phyloP scores from a whole-genome alignment of 306 rosid genomes.

The Dryas drummondii region DNA sequence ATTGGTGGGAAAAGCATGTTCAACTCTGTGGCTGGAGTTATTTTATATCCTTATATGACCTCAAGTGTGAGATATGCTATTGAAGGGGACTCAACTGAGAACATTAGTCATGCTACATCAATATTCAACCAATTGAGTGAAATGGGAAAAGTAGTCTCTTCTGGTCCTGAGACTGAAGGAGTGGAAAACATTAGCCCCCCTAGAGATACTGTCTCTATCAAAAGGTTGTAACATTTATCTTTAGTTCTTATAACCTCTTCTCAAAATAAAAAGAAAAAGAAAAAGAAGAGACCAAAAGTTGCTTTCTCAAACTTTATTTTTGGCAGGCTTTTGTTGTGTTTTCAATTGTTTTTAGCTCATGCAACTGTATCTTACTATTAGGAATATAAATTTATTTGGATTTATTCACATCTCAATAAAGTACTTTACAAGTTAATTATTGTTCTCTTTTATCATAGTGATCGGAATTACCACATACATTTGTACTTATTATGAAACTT shows the following conservation, averaged over 20 bases:
- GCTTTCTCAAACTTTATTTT: not conserved
- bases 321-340: not conserved
- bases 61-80: slow-evolving; percentile 30
- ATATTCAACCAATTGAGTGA: slow-evolving; percentile 40
- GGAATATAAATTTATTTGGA: not conserved
- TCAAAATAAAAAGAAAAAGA: not conserved
- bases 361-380: not conserved
- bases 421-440: slow-evolving; percentile 16
- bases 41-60: slow-evolving; percentile 45
- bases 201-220: slow-evolving; percentile 27
- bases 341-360: not conserved
- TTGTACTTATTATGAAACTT: slow-evolving; percentile 14
- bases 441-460: not conserved
- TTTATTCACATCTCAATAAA: not conserved
- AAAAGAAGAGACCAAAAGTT: not conserved
- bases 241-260: not conserved
- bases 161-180: slow-evolving; percentile 41
- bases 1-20: slow-evolving; percentile 57
- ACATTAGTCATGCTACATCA: slow-evolving; percentile 26
- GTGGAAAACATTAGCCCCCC: slow-evolving; percentile 29
- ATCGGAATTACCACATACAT: slow-evolving; percentile 5
- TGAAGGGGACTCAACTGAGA: slow-evolving; percentile 34
- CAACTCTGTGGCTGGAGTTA: slow-evolving; percentile 54
- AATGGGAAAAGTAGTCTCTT: slow-evolving; percentile 34
- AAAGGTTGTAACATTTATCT: slow-evolving; percentile 43